Evolutionary conservation across 306 rosid species (phyloP).

Genomic region (Ormosia semicastrata): DNA sequence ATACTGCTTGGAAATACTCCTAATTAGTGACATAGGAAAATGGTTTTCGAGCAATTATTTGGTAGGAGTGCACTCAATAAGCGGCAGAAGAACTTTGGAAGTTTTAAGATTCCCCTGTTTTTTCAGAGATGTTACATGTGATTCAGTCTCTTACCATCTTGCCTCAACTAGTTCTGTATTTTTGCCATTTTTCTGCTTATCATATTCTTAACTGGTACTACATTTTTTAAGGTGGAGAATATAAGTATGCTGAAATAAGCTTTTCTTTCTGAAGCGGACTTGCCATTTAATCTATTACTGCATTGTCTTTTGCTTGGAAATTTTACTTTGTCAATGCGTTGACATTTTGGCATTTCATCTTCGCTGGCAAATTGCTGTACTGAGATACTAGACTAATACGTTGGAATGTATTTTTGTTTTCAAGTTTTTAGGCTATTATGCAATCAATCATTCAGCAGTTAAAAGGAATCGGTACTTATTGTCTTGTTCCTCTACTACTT

Average conservation of each 20-base stretch:
- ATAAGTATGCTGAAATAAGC: not conserved
- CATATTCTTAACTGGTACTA: not conserved
- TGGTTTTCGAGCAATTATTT: not conserved
- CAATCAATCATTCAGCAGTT: not conserved
- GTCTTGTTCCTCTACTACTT: slow-evolving; percentile 1
- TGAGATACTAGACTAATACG: not conserved
- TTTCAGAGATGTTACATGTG: not conserved
- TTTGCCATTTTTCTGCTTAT: not conserved
- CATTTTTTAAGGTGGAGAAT: not conserved
- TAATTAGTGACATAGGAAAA: not conserved
- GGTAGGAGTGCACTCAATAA: not conserved
- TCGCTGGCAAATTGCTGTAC: not conserved
- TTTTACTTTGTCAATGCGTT: not conserved
- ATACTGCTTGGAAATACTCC: no score
- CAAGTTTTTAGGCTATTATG: slow-evolving; percentile 7
- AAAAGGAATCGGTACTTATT: not conserved
- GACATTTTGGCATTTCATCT: not conserved
- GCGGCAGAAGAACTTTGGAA: not conserved
- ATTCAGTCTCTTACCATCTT: not conserved
- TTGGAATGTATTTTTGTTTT: not conserved
- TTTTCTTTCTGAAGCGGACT: not conserved
- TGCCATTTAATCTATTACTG: not conserved
- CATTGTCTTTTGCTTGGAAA: not conserved
- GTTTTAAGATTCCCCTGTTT: slow-evolving; percentile 16
- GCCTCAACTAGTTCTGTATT: not conserved